Conservation (phyloP, 2,329 filamentous ascomycete species). For the Monilinia fructicola region DNA sequence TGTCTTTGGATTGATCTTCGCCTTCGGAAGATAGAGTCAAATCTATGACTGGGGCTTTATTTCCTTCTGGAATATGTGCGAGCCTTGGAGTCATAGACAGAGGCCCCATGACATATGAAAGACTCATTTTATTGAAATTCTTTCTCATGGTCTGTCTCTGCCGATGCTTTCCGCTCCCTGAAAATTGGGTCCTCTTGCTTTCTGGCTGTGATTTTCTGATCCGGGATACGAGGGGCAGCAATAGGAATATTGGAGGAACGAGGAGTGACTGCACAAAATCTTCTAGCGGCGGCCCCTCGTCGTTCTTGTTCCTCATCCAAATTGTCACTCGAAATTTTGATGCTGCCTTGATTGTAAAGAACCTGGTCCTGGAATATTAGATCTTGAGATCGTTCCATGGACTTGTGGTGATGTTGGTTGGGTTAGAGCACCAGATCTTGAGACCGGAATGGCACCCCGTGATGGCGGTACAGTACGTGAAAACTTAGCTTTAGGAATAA, state of each 20-base stretch:
- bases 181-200: background rate
- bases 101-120: constrained; percentile 4
- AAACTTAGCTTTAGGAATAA: background rate
- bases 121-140: background rate
- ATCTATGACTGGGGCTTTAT: background rate
- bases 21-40: background rate
- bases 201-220: background rate
- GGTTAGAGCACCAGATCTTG: background rate
- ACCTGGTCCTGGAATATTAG: no score
- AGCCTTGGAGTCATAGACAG: no score
- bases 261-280: background rate
- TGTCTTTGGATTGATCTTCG: background rate
- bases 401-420: background rate
- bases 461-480: background rate
- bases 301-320: background rate
- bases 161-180: background rate
- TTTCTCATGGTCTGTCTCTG: background rate
- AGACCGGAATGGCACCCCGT: background rate
- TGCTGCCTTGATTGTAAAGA: background rate
- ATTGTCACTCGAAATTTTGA: background rate
- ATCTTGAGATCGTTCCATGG: background rate
- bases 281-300: background rate
- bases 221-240: background rate
- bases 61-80: background rate
- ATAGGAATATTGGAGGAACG: no score